Evolutionary conservation across 2,329 filamentous ascomycete species (phyloP), one percentile per base, ranked within the genome.

Genomic region (Aspergillus hortae): DNA sequence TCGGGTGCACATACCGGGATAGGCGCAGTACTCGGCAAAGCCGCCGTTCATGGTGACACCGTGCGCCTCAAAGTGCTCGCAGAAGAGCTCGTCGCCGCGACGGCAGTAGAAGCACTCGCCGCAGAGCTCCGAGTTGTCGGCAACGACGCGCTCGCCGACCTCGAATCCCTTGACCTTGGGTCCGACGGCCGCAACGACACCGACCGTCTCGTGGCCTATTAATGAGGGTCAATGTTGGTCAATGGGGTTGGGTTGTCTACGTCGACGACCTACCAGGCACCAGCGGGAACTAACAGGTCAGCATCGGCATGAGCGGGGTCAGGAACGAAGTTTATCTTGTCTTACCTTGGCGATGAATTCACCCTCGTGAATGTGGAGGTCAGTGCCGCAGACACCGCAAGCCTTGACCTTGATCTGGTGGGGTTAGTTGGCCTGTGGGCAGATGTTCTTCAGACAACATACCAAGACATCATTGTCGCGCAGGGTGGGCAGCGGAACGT

Each of bases 31-130:
- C 68, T 89, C 85, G 46, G 86, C 87, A 61, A 89, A 89, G 27
- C 86, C 86, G 60, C 86, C 86, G 56, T 86, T 82, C 70, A 88
- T 77, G 66, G 66, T 68, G 36, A 70, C 71, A 56, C 67, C 85
- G 59, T 87, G 84, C 17, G 83, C 84, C 59, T 83, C 79, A 68
- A 87, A 85, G 65, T 86, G 79, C 69, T 88, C 85, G 68, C 86
- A 90, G 51, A 88, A 80, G 44, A 89, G 72, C 27, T 82, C 77
- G 65, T 88, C 79, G 48, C 86, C 85, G 51, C 84, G 81, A 57
- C 83, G 81, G 74, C 86, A 89, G 75, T 88, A 88, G 77, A 87
- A 88, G 74, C 86, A 89, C 69, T 85, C 80, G 45, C 81, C 82
- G 70, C 86, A 89, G 41, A 88, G 80, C 67, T 88, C 73, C 4